Percentiles rank a stretch among this genome's conserved stretches.
Evolutionary conservation across 768 basidiomycete genomes (phyloP).

Genomic region (Mycena capillaripes): DNA sequence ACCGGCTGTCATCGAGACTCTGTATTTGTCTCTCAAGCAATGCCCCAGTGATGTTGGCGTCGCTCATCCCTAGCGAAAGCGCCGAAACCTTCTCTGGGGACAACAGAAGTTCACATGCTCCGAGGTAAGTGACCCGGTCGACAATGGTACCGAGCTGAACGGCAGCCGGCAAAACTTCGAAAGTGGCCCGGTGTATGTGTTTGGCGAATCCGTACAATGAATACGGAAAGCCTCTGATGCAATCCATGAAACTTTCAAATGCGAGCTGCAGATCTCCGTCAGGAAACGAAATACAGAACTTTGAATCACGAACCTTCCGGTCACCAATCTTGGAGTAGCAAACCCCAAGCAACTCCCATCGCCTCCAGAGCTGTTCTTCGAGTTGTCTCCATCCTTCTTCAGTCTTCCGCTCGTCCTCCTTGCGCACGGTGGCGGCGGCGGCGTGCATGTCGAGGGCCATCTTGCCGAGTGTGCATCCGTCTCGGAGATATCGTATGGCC

Average conservation of each 20-base stretch:
- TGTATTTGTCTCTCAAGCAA: constrained; percentile 75
- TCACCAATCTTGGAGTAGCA: constrained; percentile 86
- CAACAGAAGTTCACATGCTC: constrained; percentile 75
- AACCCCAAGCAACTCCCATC: constrained; percentile 87
- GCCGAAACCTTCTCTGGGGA: constrained; percentile 65
- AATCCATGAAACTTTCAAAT: constrained; percentile 66
- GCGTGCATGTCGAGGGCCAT: constrained; percentile 56
- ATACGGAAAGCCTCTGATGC: constrained; percentile 70
- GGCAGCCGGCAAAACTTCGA: constrained; percentile 56
- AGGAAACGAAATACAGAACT: constrained; percentile 2
- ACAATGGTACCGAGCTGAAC: constrained; percentile 73
- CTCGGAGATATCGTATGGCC: constrained; percentile 76
- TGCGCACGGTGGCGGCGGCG: constrained; percentile 9
- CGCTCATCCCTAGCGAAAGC: constrained; percentile 38
- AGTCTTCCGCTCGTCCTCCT: constrained; percentile 43
- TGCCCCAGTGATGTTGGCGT: constrained; percentile 58
- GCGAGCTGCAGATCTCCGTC: constrained; percentile 62
- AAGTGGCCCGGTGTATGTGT: constrained; percentile 49
- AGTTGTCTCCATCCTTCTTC: constrained; percentile 70
- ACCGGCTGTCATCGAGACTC: constrained; percentile 64
- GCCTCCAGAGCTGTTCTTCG: constrained; percentile 73
- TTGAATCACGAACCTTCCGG: constrained; percentile 66
- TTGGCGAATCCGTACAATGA: constrained; percentile 53
- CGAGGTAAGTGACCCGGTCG: constrained; percentile 77
- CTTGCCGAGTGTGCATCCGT: constrained; percentile 69